Evolutionary conservation across 2,329 filamentous ascomycete genomes (phyloP).

Genomic region (Zymoseptoria passerinii): DNA sequence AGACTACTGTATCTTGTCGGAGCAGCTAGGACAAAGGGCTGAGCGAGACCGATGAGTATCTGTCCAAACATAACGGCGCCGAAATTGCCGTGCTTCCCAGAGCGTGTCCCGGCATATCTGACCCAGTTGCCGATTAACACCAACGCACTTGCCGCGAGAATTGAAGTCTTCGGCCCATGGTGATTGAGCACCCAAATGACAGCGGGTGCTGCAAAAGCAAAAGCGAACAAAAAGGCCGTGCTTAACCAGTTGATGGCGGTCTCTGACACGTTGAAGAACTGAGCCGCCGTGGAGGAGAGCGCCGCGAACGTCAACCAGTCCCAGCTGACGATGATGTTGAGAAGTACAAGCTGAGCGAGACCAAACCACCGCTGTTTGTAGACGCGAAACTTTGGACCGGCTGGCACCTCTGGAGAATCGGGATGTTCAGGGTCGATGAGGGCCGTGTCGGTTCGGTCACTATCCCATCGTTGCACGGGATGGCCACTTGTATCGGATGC

Average conservation of each 20-base stretch:
- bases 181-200: constrained; percentile 70
- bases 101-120: constrained; percentile 30
- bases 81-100: constrained; percentile 48
- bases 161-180: constrained; percentile 66
- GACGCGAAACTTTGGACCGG: constrained; percentile 35
- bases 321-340: constrained; percentile 94
- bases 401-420: constrained; percentile 3
- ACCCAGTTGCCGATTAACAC: constrained; percentile 85
- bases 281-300: constrained; percentile 63
- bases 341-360: constrained; percentile 67
- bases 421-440: constrained; percentile 3
- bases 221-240: constrained; percentile 79
- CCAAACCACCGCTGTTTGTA: constrained; percentile 91
- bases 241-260: constrained; percentile 86
- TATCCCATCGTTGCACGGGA: not conserved
- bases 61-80: constrained; percentile 82
- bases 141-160: constrained; percentile 64
- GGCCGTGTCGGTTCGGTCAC: not conserved
- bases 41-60: constrained; percentile 77
- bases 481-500: not conserved
- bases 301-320: constrained; percentile 94
- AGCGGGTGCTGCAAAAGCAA: constrained; percentile 61
- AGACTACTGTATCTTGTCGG: constrained; percentile 87
- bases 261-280: constrained; percentile 68
- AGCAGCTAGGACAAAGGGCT: constrained; percentile 84